Percentiles rank a stretch among this genome's conserved stretches.
Evolutionary conservation across 306 rosid species (phyloP).

Genomic region (Prunus salicina): DNA sequence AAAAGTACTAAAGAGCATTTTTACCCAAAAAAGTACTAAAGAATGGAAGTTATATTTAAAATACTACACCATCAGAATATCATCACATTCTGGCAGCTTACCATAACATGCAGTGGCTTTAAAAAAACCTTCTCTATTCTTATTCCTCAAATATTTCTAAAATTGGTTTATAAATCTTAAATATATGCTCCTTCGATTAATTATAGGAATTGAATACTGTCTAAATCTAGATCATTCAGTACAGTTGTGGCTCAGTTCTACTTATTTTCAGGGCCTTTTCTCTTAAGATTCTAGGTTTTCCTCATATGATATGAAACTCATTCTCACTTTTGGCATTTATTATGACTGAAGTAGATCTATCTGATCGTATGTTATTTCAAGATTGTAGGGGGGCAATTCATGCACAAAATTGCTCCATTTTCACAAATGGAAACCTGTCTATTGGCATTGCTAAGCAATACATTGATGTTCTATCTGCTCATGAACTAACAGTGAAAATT

Average conservation of each 20-base stretch:
- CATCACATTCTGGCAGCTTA: no score
- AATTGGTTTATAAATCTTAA: not conserved
- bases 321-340: not conserved
- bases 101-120: not conserved
- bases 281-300: not conserved
- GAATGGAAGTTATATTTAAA: not conserved
- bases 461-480: not conserved
- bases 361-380: not conserved
- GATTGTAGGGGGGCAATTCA: no score
- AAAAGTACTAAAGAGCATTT: not conserved
- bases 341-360: not conserved
- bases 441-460: not conserved
- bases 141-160: no score
- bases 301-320: not conserved
- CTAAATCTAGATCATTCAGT: not conserved
- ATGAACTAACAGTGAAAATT: not conserved
- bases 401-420: no score
- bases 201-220: not conserved
- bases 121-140: not conserved
- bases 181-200: not conserved
- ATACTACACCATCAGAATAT: no score
- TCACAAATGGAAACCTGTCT: not conserved
- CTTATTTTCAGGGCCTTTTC: no score
- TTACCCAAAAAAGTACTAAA: not conserved
- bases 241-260: not conserved